Percentiles rank a stretch among this genome's conserved stretches.
phyloP scores from a whole-genome alignment of 2,329 filamentous ascomycete genomes.

The Penicillium brevicompactum region DNA sequence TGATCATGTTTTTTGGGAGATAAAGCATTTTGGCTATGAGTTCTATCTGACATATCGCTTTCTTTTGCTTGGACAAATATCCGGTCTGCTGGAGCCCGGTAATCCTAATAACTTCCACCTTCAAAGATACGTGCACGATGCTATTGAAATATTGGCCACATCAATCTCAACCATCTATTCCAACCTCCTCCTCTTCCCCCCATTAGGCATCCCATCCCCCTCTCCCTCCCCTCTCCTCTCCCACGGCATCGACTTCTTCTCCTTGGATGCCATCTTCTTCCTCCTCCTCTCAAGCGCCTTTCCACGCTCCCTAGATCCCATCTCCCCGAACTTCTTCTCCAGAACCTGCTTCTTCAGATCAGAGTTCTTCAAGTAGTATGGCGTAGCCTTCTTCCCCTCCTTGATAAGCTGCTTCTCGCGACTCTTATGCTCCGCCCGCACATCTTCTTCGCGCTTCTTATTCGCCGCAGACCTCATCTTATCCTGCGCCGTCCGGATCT shows the following conservation, averaged over 20 bases:
- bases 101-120: constrained; percentile 2
- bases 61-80: neutral
- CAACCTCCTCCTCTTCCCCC: constrained; percentile 32
- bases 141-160: neutral
- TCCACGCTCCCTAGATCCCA: constrained; percentile 84
- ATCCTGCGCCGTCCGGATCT: constrained; percentile 77
- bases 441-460: constrained; percentile 68
- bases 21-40: constrained; percentile 24
- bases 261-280: constrained; percentile 86
- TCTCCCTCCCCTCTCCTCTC: constrained; percentile 48
- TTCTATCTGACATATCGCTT: constrained; percentile 7
- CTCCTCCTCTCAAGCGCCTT: constrained; percentile 81
- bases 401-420: constrained; percentile 82
- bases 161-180: constrained; percentile 17
- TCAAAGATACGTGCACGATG: neutral
- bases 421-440: constrained; percentile 74
- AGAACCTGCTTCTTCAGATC: constrained; percentile 88
- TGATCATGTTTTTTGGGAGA: constrained; percentile 13
- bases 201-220: constrained; percentile 21
- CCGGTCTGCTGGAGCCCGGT: neutral
- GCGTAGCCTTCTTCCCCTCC: constrained; percentile 76
- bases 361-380: constrained; percentile 89
- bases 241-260: constrained; percentile 74
- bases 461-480: constrained; percentile 69
- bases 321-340: constrained; percentile 74